Percentiles rank a stretch among this genome's conserved stretches.
Conservation (phyloP, 495 filamentous ascomycete genomes). For the Penicillium silybi region DNA sequence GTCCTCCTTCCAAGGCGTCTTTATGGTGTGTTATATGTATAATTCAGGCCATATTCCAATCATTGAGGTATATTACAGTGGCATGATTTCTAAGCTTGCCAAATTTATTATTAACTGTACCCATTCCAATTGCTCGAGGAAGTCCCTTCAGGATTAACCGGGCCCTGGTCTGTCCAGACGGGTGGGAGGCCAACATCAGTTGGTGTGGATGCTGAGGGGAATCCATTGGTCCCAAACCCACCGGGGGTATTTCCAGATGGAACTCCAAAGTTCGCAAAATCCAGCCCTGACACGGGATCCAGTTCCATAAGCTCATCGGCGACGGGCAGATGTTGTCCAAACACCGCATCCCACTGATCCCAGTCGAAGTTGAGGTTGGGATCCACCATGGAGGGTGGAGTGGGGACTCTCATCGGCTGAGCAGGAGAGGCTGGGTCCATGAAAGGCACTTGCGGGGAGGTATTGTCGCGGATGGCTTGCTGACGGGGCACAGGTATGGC, state of each 20-base stretch:
- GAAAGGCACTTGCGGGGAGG: constrained; percentile 13
- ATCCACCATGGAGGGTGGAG: constrained; percentile 43
- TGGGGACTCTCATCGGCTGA: constrained; percentile 23
- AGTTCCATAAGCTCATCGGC: constrained; percentile 45
- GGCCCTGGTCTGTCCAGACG: constrained; percentile 9
- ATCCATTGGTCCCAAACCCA: constrained; percentile 1
- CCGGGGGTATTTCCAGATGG: background rate
- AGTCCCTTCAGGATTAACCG: background rate
- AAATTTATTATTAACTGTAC: constrained; percentile 6
- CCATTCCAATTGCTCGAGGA: constrained; percentile 15
- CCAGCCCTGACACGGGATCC: constrained; percentile 39
- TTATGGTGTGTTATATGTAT: background rate
- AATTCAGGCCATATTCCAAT: background rate
- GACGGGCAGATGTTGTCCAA: constrained; percentile 45
- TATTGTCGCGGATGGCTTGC: background rate
- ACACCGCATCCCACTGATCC: constrained; percentile 51
- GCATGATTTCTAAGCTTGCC: background rate
- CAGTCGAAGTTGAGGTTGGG: constrained; percentile 47
- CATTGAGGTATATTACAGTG: background rate
- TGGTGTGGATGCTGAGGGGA: background rate
- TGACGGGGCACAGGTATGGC: constrained; percentile 2
- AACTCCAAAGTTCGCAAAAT: constrained; percentile 29
- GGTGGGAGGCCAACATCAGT: background rate
- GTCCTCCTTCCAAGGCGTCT: background rate
- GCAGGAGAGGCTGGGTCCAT: constrained; percentile 26